Base-by-base conservation (phyloP, 2,329 filamentous ascomycete species). In the Grosmannia penicillata region DNA sequence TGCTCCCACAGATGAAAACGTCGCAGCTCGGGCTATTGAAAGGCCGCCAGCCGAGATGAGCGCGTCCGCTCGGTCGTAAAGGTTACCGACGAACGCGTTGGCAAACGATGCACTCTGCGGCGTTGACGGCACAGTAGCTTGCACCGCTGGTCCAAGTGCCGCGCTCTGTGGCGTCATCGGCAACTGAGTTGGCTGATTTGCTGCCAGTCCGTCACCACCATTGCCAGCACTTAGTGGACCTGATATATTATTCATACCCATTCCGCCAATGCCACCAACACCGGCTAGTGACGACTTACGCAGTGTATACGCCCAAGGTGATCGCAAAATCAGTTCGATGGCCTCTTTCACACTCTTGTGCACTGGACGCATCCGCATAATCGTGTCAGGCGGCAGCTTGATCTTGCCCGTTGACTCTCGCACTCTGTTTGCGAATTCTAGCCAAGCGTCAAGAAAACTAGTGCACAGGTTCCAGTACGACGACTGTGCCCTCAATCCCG, bases 101-200 rank as follows among this genome's bases (percentile, higher is more conserved):
- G 65, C 63, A 49, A 76, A 75, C 1, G 69, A 70, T 3, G 60
- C 66, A 43, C 63, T 72, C 51, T 74, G 66, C 9, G 75, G 75
- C 1, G 75, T 83, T 3, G 72, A 82, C 4, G 84, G 82, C 10
- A 94, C 78, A 0, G 85, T 95, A 1, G 87, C 86, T 57, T 93
- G 86, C 39, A 86, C 83, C 17, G 87, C 87, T 6, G 87, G 85
- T 1, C 87, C 89, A 6, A 95, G 66, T 2, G 87, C 87, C 14
- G 86, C 87, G 49, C 83, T 91, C 44, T 94, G 71, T 8, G 89
- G 87, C 1, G 87, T 95, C 51, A 91, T 85, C 8, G 87, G 86
- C 27, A 86, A 48, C 37, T 60, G 58, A 27, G 54, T 45, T 4
- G 39, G 38, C 36, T 50, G 40, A 28, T 23, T 24, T n/a, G n/a